These are phyloP conservation scores for Colletotrichum euphorbiae DNA, from an alignment of 2,329 filamentous ascomycete genomes.

Conservation along the genomic window DNA sequence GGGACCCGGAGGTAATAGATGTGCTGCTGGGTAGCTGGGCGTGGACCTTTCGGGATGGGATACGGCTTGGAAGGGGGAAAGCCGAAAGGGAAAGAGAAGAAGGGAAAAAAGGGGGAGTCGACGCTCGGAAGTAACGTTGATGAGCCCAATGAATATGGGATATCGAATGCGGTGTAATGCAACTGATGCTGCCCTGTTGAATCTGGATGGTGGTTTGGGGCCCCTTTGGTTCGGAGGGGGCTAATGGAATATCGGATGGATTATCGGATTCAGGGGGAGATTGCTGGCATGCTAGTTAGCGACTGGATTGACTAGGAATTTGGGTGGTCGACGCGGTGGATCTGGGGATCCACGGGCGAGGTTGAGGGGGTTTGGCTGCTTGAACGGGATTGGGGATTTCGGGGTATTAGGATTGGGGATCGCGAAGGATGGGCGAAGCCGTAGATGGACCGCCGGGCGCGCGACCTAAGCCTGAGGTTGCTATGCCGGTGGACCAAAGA, in stretches of 20 bases:
- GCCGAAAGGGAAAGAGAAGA: constrained; percentile 15
- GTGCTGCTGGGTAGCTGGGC: constrained; percentile 6
- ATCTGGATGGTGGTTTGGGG: constrained; percentile 11
- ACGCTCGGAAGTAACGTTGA: constrained; percentile 17
- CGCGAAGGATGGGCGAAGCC: constrained; percentile 17
- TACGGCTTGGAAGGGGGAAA: constrained; percentile 12
- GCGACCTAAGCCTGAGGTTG: constrained; percentile 9
- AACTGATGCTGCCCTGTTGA: neutral
- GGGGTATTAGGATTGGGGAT: constrained; percentile 15
- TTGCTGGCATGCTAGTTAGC: constrained; percentile 36
- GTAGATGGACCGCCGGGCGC: constrained; percentile 25
- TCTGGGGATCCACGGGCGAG: constrained; percentile 34
- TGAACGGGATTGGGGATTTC: constrained; percentile 18
- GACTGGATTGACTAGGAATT: constrained; percentile 35
- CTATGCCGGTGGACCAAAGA: constrained; percentile 30
- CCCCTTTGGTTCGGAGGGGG: constrained; percentile 14
- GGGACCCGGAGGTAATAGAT: constrained; percentile 26
- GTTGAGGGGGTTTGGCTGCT: constrained; percentile 37
- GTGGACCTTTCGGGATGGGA: constrained; percentile 9
- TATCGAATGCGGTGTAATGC: constrained; percentile 28
- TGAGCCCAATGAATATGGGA: constrained; percentile 24
- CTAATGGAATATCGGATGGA: constrained; percentile 30
- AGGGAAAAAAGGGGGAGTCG: constrained; percentile 24
- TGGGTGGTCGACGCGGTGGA: constrained; percentile 34
- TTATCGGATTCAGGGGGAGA: constrained; percentile 40